A percentile compares a stretch with the other conserved stretches of the same genome.
Conservation (phyloP, 2,329 filamentous ascomycete species). For the Periglandula ipomoeae region DNA sequence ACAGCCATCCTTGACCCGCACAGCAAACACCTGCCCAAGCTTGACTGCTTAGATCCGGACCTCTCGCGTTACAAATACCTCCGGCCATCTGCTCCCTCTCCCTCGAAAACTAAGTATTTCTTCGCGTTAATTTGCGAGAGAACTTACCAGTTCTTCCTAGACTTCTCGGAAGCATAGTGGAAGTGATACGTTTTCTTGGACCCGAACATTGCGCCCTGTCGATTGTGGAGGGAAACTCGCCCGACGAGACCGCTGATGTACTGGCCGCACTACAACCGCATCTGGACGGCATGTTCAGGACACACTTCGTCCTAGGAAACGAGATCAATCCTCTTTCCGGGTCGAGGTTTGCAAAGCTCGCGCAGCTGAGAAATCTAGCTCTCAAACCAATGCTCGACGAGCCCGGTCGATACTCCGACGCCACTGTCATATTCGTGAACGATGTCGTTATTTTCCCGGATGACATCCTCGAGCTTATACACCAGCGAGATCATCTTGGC, state of each 20-base stretch:
- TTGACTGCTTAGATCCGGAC: not conserved
- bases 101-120: conserved; percentile 25
- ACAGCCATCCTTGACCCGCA: not conserved
- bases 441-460: conserved; percentile 43
- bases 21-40: not conserved
- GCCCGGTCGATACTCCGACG: conserved; percentile 19
- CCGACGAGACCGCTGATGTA: conserved; percentile 38
- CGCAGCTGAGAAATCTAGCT: conserved; percentile 44
- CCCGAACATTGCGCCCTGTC: conserved; percentile 34
- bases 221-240: not conserved
- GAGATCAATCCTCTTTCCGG: conserved; percentile 31
- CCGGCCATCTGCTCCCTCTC: not conserved
- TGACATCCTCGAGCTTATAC: conserved; percentile 46
- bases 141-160: conserved; percentile 33
- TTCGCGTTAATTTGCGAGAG: conserved; percentile 43
- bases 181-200: conserved; percentile 39
- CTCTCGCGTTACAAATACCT: not conserved
- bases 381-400: conserved; percentile 34
- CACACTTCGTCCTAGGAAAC: conserved; percentile 33
- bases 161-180: conserved; percentile 35
- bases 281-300: conserved; percentile 27
- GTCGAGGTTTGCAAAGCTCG: conserved; percentile 37
- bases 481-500: conserved; percentile 34
- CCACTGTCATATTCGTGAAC: conserved; percentile 43
- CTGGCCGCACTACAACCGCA: conserved; percentile 28